Evolutionary conservation across 768 basidiomycete genomes (phyloP), one percentile per base, ranked within the genome.

Genomic region (Boletus fagicola): DNA sequence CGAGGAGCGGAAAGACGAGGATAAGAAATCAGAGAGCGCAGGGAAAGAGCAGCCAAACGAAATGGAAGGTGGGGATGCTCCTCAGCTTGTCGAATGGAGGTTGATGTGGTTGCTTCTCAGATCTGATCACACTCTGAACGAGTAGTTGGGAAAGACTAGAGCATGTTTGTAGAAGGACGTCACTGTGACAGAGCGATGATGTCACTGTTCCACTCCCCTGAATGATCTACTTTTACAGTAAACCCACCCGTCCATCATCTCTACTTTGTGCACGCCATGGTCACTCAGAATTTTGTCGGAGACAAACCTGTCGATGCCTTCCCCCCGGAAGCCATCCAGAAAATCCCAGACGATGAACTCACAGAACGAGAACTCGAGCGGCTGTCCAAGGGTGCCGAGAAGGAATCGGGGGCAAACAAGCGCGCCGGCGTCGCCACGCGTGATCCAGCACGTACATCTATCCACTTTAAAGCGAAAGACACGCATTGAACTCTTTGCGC

Each of bases 381-480:
- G 13, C 35, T 60, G 33, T 49, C 62, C 11, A 49, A 53, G n/a
- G 57, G 57, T 11, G 40, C 35, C 4, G 39, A 54, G 33, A 57
- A 65, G 52, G 50, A 60, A 8, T 61, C 65, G 7, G 67, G 70
- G 3, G 71, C 65, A 9, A 68, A 66, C 62, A 73, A 48, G 51
- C 64, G 72, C 7, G 68, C 67, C 0, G 70, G 72, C 7, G 68
- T 53, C 16, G 70, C 72, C 42, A 52, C 63, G 1, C 58, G 68
- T 7, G 61, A 70, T 31, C 63, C 72, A 56, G 43, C 53, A 15
- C 20, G 53, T 61, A 54, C 28, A 49, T 42, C 10, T 1, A 24
- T 13, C 2, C 18, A 6, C n/a, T 26, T 31, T n/a, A 11, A n/a
- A 28, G 24, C 11, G 6, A 16, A 5, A 13, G 18, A 20, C 3